These are phyloP conservation scores for Hamigera avellanea DNA, from an alignment of 495 filamentous ascomycete genomes.

Conservation along the genomic window DNA sequence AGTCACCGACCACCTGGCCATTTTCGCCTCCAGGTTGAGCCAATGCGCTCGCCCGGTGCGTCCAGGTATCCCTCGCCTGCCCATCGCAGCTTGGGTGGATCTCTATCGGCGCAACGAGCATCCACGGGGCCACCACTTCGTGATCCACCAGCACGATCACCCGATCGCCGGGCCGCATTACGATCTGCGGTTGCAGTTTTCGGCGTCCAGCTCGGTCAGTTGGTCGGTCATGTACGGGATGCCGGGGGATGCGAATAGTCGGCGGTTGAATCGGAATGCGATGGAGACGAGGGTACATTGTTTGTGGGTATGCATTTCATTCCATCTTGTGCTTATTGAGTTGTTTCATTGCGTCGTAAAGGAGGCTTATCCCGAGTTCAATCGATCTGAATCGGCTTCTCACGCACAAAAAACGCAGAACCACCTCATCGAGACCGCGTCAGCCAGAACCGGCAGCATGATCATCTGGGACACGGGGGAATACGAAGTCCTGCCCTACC, in stretches of 20 bases:
- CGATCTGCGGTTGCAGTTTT: constrained; percentile 57
- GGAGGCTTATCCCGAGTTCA: no score
- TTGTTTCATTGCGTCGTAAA: no score
- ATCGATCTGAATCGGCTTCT: no score
- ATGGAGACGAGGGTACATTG: constrained; percentile 58
- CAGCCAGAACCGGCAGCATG: constrained; percentile 44
- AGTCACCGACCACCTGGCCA: constrained; percentile 40
- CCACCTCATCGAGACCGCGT: constrained; percentile 56
- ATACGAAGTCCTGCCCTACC: constrained; percentile 43
- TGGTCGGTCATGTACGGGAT: constrained; percentile 59
- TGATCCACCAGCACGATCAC: constrained; percentile 62
- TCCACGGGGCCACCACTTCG: constrained; percentile 43
- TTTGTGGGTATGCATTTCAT: constrained; percentile 38
- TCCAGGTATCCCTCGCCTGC: constrained; percentile 21
- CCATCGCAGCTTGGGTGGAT: constrained; percentile 32
- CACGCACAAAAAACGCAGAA: constrained; percentile 35
- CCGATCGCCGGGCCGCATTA: constrained; percentile 53
- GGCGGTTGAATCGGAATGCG: constrained; percentile 46
- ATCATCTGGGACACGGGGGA: constrained; percentile 64
- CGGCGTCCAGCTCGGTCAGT: constrained; percentile 46
- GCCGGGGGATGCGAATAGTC: constrained; percentile 51
- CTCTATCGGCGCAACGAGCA: constrained; percentile 42
- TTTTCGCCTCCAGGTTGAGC: constrained; percentile 35
- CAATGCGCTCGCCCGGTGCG: constrained; percentile 5
- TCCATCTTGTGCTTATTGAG: no score